These are phyloP conservation scores for Marchantia polymorpha DNA, from an alignment of 225 moss, liverwort and hornwort genomes.

Conservation along the genomic window DNA sequence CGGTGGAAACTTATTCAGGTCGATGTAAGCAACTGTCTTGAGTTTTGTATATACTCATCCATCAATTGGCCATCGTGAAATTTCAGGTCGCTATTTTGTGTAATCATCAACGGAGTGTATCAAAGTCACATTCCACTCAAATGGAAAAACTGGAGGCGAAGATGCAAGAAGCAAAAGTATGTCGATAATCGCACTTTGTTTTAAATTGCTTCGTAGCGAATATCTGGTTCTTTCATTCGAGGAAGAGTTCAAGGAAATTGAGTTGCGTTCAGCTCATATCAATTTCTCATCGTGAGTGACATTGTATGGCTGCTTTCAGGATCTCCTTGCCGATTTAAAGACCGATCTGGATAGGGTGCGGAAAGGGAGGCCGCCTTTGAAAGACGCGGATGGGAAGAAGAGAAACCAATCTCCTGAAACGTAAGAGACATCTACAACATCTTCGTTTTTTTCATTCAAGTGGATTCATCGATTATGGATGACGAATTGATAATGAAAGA, in stretches of 20 bases:
- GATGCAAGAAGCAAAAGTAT: conserved; percentile 72
- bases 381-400: conserved; percentile 86
- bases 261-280: neutral
- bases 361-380: conserved; percentile 67
- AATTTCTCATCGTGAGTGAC: neutral
- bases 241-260: neutral
- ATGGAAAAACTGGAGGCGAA: conserved; percentile 95
- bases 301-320: conserved; percentile 28
- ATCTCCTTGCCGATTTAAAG: conserved; percentile 67
- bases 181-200: neutral
- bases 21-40: too few relatives aligned
- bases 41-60: neutral
- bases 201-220: neutral
- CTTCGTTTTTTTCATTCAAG: too few relatives aligned
- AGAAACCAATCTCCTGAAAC: conserved; percentile 60
- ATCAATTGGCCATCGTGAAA: neutral
- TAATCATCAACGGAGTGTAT: conserved; percentile 95
- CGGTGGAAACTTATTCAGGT: too few relatives aligned
- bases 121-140: conserved; percentile 84
- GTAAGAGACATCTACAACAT: conserved; percentile 20
- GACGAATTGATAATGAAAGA: too few relatives aligned
- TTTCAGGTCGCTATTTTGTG: conserved; percentile 82
- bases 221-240: neutral
- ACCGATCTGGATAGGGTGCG: conserved; percentile 68
- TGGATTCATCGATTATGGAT: too few relatives aligned